These are phyloP conservation scores for Oryza glaberrima DNA, from an alignment of 176 grass and related monocot genomes.

Conservation along the genomic window DNA sequence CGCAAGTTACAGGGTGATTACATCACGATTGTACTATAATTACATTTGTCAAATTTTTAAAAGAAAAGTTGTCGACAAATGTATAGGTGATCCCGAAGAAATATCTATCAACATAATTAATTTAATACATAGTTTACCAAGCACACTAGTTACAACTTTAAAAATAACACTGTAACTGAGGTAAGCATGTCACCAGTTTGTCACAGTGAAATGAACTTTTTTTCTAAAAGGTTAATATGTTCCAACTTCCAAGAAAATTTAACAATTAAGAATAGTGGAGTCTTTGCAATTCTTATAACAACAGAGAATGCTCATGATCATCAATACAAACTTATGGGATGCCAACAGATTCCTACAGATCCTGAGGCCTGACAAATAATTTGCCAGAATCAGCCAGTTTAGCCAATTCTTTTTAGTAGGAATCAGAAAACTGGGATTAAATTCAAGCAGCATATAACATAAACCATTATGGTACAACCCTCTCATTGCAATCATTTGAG, in stretches of 20 bases:
- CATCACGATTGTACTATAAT: no score
- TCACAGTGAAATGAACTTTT: background rate
- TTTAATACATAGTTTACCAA: background rate
- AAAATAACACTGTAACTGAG: no score
- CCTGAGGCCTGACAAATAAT: background rate
- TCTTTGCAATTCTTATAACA: background rate
- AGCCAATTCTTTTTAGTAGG: background rate
- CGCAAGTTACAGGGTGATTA: no score
- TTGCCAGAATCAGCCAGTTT: background rate
- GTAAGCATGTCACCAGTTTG: background rate
- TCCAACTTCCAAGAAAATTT: background rate
- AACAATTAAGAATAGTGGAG: background rate
- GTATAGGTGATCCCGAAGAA: background rate
- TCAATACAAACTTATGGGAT: background rate
- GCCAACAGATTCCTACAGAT: background rate
- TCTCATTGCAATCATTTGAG: background rate
- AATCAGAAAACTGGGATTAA: background rate
- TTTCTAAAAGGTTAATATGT: conserved; percentile 6
- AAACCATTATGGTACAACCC: background rate
- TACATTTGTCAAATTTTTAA: no score
- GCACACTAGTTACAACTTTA: conserved; percentile 8
- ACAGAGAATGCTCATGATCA: background rate
- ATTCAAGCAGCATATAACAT: background rate
- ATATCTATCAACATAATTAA: conserved; percentile 14
- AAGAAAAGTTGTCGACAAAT: no score